Conservation (phyloP, 2,329 filamentous ascomycete genomes). For the Ascochyta clinopodiicola region DNA sequence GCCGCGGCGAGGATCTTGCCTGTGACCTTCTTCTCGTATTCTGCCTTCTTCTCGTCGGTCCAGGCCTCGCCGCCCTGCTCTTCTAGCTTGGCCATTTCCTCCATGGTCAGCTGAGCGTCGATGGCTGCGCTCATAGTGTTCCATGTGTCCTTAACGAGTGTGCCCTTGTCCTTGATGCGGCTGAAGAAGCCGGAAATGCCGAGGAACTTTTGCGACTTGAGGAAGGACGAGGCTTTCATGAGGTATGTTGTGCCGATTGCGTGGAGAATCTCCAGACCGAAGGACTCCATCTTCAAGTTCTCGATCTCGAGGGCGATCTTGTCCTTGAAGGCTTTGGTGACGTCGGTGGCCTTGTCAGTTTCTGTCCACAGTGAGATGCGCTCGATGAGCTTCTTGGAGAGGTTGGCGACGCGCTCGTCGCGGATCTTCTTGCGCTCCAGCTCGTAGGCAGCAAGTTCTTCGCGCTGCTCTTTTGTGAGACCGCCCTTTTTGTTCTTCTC, state of each 20-base stretch:
- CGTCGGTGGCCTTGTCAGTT: conserved; percentile 85
- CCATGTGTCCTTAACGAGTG: conserved; percentile 97
- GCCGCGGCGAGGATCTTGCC: conserved; percentile 97
- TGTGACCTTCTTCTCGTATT: conserved; percentile 94
- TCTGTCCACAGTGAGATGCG: conserved; percentile 95
- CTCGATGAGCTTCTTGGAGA: conserved; percentile 85
- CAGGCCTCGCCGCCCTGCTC: conserved; percentile 94
- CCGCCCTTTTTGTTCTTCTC: conserved; percentile 93
- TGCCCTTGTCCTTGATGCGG: conserved; percentile 94
- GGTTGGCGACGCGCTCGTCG: conserved; percentile 85
- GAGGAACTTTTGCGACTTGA: conserved; percentile 96
- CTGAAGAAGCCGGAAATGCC: conserved; percentile 96
- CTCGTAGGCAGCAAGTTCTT: conserved; percentile 88
- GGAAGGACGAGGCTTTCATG: conserved; percentile 82
- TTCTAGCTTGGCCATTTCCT: conserved; percentile 97
- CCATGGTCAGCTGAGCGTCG: conserved; percentile 96
- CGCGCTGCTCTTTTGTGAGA: conserved; percentile 88
- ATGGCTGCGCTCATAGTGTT: conserved; percentile 96
- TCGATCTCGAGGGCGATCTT: conserved; percentile 96
- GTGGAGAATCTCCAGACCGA: conserved; percentile 94
- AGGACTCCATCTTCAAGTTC: conserved; percentile 99
- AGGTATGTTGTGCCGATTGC: conserved; percentile 92
- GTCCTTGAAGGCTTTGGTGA: conserved; percentile 88
- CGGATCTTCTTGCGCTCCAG: conserved; percentile 82
- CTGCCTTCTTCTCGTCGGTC: conserved; percentile 95